These are phyloP conservation scores for Serendipita vermifera DNA, from an alignment of 768 basidiomycete genomes.

Conservation along the genomic window DNA sequence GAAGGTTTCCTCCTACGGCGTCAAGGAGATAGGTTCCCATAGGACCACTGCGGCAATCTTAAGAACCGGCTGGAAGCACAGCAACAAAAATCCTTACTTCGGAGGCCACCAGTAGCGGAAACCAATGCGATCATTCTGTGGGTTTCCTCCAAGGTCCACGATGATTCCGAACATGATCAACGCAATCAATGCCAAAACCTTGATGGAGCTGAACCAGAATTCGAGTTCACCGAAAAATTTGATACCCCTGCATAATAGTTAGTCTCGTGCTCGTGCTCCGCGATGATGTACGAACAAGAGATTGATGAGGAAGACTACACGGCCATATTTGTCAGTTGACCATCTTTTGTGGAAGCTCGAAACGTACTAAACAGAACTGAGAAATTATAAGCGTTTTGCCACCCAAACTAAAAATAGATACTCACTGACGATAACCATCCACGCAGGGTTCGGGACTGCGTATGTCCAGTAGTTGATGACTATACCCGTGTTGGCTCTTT, in stretches of 20 bases:
- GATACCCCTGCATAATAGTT: constrained; percentile 33
- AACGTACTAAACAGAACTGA: constrained; percentile 11
- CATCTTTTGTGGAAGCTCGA: too few species aligned
- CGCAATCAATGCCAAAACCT: constrained; percentile 30
- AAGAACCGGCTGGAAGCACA: constrained; percentile 21
- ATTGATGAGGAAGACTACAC: constrained; percentile 43
- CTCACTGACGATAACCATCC: constrained; percentile 39
- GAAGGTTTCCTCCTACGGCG: constrained; percentile 22
- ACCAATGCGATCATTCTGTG: constrained; percentile 24
- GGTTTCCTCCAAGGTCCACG: constrained; percentile 46
- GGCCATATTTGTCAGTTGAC: too few species aligned
- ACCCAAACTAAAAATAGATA: too few species aligned
- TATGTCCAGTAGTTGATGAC: constrained; percentile 22
- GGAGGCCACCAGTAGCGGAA: constrained; percentile 33
- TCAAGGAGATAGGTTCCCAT: constrained; percentile 27
- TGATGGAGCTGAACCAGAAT: constrained; percentile 42
- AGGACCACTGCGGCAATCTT: constrained; percentile 9
- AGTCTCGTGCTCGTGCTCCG: constrained; percentile 62
- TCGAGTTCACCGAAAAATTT: constrained; percentile 61
- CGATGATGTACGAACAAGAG: constrained; percentile 51
- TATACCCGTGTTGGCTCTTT: too few species aligned
- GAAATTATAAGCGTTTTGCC: neutral
- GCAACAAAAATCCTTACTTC: constrained; percentile 32
- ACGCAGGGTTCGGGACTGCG: constrained; percentile 33
- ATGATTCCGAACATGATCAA: constrained; percentile 33